Percentiles rank a stretch among this genome's conserved stretches.
Conservation (phyloP, 805 yeast species). For the Debaryomyces prosopidis region DNA sequence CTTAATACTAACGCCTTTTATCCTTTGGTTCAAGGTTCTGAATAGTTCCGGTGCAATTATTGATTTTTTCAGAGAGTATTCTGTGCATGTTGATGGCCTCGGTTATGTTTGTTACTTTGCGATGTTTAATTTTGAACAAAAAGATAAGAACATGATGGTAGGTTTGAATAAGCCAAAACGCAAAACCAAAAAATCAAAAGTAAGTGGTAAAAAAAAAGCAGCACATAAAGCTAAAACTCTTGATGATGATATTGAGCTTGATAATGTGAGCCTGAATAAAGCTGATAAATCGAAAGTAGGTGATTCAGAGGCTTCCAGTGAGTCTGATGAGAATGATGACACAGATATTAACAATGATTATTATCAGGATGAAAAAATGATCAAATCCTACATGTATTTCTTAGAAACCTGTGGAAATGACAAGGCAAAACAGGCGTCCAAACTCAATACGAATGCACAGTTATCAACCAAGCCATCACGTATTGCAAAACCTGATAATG, state of each 20-base stretch:
- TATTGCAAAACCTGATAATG: neutral
- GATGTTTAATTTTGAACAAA: constrained; percentile 78
- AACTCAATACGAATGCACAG: neutral
- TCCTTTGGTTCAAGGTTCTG: constrained; percentile 84
- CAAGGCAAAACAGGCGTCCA: constrained; percentile 6
- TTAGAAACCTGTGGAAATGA: constrained; percentile 70
- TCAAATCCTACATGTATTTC: constrained; percentile 85
- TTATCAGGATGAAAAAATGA: constrained; percentile 81
- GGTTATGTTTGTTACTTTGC: constrained; percentile 96
- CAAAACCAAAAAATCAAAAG: constrained; percentile 10
- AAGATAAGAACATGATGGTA: constrained; percentile 46
- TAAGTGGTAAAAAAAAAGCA: constrained; percentile 10
- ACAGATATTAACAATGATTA: constrained; percentile 26
- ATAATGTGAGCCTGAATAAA: constrained; percentile 11
- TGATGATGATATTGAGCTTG: constrained; percentile 15
- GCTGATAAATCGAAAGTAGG: constrained; percentile 10
- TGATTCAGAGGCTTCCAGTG: constrained; percentile 6
- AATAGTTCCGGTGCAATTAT: constrained; percentile 70
- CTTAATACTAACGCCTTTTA: constrained; percentile 80
- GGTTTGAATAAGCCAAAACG: constrained; percentile 22
- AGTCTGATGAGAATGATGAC: constrained; percentile 14
- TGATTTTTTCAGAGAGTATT: constrained; percentile 87
- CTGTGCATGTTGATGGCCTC: constrained; percentile 89
- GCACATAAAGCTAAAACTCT: constrained; percentile 4
- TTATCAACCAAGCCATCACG: constrained; percentile 1